phyloP scores from a whole-genome alignment of 1,284 basidiomycete species.

The Boletus sp. region DNA sequence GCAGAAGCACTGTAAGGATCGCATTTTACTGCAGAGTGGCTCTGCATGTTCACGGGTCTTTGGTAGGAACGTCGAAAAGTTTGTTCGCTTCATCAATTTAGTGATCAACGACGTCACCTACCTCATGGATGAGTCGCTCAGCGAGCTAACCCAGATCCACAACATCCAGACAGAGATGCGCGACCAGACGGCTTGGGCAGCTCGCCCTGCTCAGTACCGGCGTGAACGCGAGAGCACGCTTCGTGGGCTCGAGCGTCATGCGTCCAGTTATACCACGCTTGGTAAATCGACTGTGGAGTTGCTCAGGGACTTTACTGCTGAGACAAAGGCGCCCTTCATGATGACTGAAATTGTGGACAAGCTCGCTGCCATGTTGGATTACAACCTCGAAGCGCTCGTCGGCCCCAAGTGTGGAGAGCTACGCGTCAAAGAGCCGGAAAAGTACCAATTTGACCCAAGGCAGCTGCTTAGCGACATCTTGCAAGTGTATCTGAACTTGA shows the following conservation, averaged over 20 bases:
- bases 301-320: constrained; percentile 88
- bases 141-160: constrained; percentile 85
- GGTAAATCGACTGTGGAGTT: constrained; percentile 87
- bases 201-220: constrained; percentile 65
- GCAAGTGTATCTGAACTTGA: constrained; percentile 89
- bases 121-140: constrained; percentile 94
- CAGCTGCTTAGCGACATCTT: constrained; percentile 83
- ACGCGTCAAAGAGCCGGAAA: constrained; percentile 83
- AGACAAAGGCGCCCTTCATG: constrained; percentile 92
- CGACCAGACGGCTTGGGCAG: constrained; percentile 64
- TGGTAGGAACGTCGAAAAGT: constrained; percentile 79
- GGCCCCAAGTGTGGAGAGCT: constrained; percentile 85
- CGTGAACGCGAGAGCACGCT: constrained; percentile 83
- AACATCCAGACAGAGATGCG: constrained; percentile 84
- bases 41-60: constrained; percentile 6
- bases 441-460: constrained; percentile 87
- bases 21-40: neutral
- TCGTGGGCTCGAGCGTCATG: constrained; percentile 76
- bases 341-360: constrained; percentile 95
- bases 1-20: constrained; percentile 65
- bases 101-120: constrained; percentile 99
- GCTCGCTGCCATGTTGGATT: constrained; percentile 95
- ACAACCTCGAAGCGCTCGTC: constrained; percentile 87
- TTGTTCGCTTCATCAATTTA: constrained; percentile 93
- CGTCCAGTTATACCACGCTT: constrained; percentile 82